Percentiles rank a stretch among this genome's conserved stretches.
phyloP scores from a whole-genome alignment of 1,284 basidiomycete species.

The Ustilago bromivora region DNA sequence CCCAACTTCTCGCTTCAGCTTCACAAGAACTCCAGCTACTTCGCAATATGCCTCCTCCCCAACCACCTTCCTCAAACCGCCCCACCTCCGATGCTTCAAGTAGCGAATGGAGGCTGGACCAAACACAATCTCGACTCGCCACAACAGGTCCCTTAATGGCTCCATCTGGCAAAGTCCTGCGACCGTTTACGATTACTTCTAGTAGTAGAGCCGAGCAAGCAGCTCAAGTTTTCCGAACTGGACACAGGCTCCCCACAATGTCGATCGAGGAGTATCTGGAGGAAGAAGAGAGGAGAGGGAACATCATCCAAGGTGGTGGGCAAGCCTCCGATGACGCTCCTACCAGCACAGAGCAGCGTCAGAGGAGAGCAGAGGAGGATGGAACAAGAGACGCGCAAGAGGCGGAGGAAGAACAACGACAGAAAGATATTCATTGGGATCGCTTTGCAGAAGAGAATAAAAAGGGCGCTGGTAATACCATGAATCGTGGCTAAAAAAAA shows the following conservation, averaged over 20 bases:
- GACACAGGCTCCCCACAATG: constrained; percentile 94
- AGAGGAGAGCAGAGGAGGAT: constrained; percentile 76
- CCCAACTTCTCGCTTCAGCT: constrained; percentile 37
- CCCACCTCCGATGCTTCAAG: not conserved
- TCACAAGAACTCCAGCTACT: constrained; percentile 62
- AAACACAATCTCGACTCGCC: not conserved
- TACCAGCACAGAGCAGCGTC: constrained; percentile 71
- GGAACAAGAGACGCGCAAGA: constrained; percentile 79
- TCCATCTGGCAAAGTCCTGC: constrained; percentile 59
- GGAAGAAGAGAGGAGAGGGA: constrained; percentile 84
- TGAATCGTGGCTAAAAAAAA: constrained; percentile 80
- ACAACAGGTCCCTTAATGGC: constrained; percentile 56
- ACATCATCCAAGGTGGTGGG: constrained; percentile 84
- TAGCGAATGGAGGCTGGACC: constrained; percentile 62
- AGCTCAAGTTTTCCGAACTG: constrained; percentile 85
- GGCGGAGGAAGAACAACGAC: constrained; percentile 75
- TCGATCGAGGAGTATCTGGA: constrained; percentile 93
- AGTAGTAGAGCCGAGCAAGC: constrained; percentile 74
- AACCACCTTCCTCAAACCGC: constrained; percentile 1
- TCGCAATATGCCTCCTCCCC: constrained; percentile 49
- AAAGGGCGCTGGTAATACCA: constrained; percentile 89
- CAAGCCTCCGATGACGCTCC: constrained; percentile 39
- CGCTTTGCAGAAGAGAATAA: constrained; percentile 52
- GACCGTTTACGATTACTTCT: constrained; percentile 64
- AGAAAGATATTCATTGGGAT: constrained; percentile 62